phyloP scores from a whole-genome alignment of 2,329 filamentous ascomycete genomes.

The Colletotrichum acutatum region DNA sequence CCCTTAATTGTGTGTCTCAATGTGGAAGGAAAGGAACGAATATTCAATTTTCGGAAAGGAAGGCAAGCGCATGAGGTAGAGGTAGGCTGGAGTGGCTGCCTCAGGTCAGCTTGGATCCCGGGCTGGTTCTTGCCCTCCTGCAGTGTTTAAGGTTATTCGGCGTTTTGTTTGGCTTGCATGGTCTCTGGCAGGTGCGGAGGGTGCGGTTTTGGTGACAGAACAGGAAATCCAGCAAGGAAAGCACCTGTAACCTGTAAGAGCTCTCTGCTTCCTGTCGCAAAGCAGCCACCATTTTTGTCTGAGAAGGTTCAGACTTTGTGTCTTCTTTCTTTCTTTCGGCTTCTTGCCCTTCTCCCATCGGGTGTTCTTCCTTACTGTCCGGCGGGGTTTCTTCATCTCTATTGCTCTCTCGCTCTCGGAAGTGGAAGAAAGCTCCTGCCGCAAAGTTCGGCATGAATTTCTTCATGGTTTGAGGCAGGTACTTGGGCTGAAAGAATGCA shows the following conservation, averaged over 20 bases:
- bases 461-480: not conserved
- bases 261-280: constrained; percentile 8
- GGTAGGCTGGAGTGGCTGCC: not conserved
- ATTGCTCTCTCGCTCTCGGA: not conserved
- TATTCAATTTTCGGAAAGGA: not conserved
- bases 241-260: not conserved
- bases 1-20: not conserved
- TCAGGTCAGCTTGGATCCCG: constrained; percentile 7
- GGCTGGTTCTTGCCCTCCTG: not conserved
- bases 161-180: constrained; percentile 30
- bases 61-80: not conserved
- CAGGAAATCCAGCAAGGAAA: not conserved
- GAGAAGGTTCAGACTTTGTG: not conserved
- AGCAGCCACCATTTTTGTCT: constrained; percentile 11
- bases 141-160: constrained; percentile 24
- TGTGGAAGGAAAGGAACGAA: not conserved
- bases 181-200: constrained; percentile 12
- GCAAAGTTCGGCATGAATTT: not conserved
- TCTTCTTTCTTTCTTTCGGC: too few relatives aligned
- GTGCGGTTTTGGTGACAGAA: not conserved
- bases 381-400: not conserved
- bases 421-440: not conserved
- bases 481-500: not conserved
- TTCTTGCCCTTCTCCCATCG: not conserved
- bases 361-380: not conserved